Evolutionary conservation across 768 basidiomycete genomes (phyloP), one percentile per base, ranked within the genome.

Genomic region (Termitomyces sp.): DNA sequence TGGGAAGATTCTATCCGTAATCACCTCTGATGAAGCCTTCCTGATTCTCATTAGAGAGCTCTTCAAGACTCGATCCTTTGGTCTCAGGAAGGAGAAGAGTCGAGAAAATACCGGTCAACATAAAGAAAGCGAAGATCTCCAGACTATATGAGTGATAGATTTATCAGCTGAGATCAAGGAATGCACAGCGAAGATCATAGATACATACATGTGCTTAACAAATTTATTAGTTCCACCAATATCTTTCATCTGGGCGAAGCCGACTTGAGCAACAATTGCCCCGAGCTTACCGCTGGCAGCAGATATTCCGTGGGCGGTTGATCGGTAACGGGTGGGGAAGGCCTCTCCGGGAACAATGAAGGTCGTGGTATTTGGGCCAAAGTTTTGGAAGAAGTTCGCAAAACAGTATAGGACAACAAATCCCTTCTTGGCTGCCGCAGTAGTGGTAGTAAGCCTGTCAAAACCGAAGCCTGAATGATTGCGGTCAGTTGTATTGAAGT

Each of bases 371-470:
- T 91, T 90, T 12, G 86, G 88, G 2, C 88, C 90, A 58, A 91
- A 92, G 71, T 93, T 92, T 73, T 89, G 86, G 86, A 91, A 91
- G 74, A 91, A 91, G 66, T 89, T 87, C 63, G 89, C 80, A 16
- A 93, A 73, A 66, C 89, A 89, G 74, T 93, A 94, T 22, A 91
- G 79, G 74, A 88, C 86, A 45, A 91, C 84, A 67, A 93, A 91
- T 2, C 76, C 88, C 29, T 82, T 81, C n/a, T n/a, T n/a, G n/a
- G 48, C 75, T 18, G 71, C 66, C 2, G 66, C 9, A 2, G 58
- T 4, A 1, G 75, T 78, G 25, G 76, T 74, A 45, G 41, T 83
- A 50, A 84, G 75, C 61, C 72, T 76, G 64, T 86, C 75, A 59
- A 80, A 89, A 15, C 71, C 85, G 65, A 89, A 89, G 60, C 88